A percentile compares a stretch with the other conserved stretches of the same genome.
Conservation (phyloP, 2,329 filamentous ascomycete species). For the Setomelanomma holmii region DNA sequence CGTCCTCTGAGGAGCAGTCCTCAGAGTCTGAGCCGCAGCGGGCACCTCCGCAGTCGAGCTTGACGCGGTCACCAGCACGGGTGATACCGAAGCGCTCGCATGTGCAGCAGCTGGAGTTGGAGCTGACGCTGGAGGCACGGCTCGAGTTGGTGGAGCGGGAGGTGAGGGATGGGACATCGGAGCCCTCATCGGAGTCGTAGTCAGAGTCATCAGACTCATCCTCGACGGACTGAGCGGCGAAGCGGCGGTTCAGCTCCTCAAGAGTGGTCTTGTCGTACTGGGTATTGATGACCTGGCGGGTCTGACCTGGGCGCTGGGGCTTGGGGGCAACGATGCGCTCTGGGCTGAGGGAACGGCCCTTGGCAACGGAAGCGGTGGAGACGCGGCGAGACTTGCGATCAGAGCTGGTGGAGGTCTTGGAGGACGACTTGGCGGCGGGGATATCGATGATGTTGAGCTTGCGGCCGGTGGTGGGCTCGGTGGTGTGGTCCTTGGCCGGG, state of each 20-base stretch:
- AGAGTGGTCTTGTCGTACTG: constrained; percentile 79
- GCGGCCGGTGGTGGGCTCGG: constrained; percentile 95
- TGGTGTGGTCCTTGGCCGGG: constrained; percentile 84
- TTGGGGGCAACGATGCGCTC: constrained; percentile 91
- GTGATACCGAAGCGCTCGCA: constrained; percentile 98
- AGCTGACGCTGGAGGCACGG: constrained; percentile 67
- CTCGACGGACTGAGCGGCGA: constrained; percentile 70
- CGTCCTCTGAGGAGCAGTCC: constrained; percentile 75
- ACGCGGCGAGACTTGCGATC: constrained; percentile 59
- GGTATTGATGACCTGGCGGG: constrained; percentile 82
- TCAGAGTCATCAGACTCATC: constrained; percentile 59
- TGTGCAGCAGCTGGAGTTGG: constrained; percentile 70
- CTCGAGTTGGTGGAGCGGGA: constrained; percentile 74
- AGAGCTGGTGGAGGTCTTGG: constrained; percentile 50
- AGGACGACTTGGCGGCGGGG: constrained; percentile 60
- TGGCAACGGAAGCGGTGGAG: constrained; percentile 72
- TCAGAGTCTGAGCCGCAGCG: constrained; percentile 81
- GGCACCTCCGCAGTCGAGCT: constrained; percentile 91
- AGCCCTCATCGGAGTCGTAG: constrained; percentile 67
- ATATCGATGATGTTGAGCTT: constrained; percentile 98
- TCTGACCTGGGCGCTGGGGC: constrained; percentile 86
- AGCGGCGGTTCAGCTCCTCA: constrained; percentile 80
- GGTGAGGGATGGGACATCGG: constrained; percentile 75
- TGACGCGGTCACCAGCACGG: constrained; percentile 88
- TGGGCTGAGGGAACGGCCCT: constrained; percentile 85